Evolutionary conservation across 2,329 filamentous ascomycete species (phyloP).

Genomic region (Berkeleyomyces basicola): DNA sequence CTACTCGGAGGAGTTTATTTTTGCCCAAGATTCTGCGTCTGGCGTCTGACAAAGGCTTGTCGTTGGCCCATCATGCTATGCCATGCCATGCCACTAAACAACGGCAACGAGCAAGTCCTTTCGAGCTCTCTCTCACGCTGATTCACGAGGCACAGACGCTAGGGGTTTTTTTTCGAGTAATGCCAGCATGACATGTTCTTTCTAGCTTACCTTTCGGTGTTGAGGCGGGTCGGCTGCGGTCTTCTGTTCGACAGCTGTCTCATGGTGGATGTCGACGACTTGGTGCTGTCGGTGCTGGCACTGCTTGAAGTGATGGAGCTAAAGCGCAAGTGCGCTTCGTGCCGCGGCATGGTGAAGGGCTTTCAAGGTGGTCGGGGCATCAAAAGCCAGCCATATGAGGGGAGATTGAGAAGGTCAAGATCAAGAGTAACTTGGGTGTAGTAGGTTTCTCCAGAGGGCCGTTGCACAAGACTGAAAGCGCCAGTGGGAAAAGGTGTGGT

Average conservation of each 20-base stretch:
- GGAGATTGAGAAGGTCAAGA: background rate
- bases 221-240: conserved; percentile 19
- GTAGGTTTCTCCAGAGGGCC: too few species aligned
- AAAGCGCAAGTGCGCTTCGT: conserved; percentile 47
- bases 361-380: background rate
- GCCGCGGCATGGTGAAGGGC: conserved; percentile 43
- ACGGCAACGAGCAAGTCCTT: background rate
- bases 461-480: too few species aligned
- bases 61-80: background rate
- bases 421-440: background rate
- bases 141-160: background rate
- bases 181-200: background rate
- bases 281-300: conserved; percentile 49
- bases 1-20: background rate
- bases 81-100: background rate
- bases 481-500: too few species aligned
- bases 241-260: conserved; percentile 19
- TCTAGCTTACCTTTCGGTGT: conserved; percentile 21
- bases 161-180: too few species aligned
- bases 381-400: background rate
- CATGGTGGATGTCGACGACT: conserved; percentile 45
- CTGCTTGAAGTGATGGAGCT: conserved; percentile 40
- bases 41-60: background rate
- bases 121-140: background rate
- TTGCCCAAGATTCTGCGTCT: background rate